Evolutionary conservation across 2,329 filamentous ascomycete genomes (phyloP).

Genomic region (Microcera coccophila): DNA sequence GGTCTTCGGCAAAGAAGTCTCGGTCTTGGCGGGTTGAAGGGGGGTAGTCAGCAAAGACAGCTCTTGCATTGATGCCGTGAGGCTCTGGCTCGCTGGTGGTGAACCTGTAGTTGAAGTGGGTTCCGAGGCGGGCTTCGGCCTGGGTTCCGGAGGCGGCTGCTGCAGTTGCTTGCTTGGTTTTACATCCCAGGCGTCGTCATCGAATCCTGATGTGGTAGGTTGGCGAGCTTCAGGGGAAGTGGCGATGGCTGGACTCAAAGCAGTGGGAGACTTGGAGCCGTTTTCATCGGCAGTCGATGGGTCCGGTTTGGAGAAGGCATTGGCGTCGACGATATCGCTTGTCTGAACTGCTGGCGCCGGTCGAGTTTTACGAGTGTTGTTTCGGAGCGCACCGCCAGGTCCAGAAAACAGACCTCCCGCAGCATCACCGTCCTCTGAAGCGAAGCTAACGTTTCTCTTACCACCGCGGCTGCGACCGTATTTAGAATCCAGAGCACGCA

Average conservation of each 20-base stretch:
- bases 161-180: slow-evolving; percentile 72
- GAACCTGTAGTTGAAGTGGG: slow-evolving; percentile 22
- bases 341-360: slow-evolving; percentile 83
- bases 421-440: slow-evolving; percentile 50
- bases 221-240: slow-evolving; percentile 27
- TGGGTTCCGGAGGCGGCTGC: slow-evolving; percentile 11
- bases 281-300: slow-evolving; percentile 20
- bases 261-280: slow-evolving; percentile 19
- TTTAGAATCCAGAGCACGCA: slow-evolving; percentile 80
- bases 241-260: slow-evolving; percentile 19
- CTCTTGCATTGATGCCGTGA: slow-evolving; percentile 66
- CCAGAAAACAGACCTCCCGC: slow-evolving; percentile 79
- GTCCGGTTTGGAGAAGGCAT: slow-evolving; percentile 68
- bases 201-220: slow-evolving; percentile 60
- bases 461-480: slow-evolving; percentile 56
- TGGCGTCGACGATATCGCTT: slow-evolving; percentile 81
- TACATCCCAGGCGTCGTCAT: slow-evolving; percentile 96
- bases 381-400: slow-evolving; percentile 82
- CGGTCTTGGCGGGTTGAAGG: slow-evolving; percentile 47
- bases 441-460: slow-evolving; percentile 34
- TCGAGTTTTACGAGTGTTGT: slow-evolving; percentile 90
- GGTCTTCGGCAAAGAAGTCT: slow-evolving; percentile 29
- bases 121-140: slow-evolving; percentile 22
- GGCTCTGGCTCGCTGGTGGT: slow-evolving; percentile 40
- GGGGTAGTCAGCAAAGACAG: slow-evolving; percentile 52